Percentiles rank a stretch among this genome's conserved stretches.
These are phyloP conservation scores for Nigrospora osmanthi DNA, from an alignment of 2,329 filamentous ascomycete genomes.

Conservation along the genomic window DNA sequence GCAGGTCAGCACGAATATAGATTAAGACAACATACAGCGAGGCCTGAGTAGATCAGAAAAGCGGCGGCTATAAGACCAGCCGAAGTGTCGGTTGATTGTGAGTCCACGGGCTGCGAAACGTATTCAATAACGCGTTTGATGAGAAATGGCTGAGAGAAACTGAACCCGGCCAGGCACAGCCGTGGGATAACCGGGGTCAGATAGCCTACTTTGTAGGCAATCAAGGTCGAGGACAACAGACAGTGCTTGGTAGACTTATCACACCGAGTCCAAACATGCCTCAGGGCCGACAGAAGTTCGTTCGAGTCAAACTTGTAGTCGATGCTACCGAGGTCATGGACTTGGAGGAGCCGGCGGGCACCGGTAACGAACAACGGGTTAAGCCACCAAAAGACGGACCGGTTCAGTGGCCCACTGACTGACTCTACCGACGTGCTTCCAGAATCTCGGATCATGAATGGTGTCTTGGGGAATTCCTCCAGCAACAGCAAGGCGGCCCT, in stretches of 20 bases:
- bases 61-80: slow-evolving; percentile 33
- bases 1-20: background rate
- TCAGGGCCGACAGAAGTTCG: slow-evolving; percentile 9
- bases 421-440: slow-evolving; percentile 20
- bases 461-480: slow-evolving; percentile 22
- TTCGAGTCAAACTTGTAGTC: slow-evolving; percentile 18
- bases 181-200: slow-evolving; percentile 25
- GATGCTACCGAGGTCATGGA: slow-evolving; percentile 16
- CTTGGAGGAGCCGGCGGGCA: slow-evolving; percentile 11
- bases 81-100: slow-evolving; percentile 14
- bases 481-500: slow-evolving; percentile 20
- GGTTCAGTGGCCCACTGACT: slow-evolving; percentile 22
- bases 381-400: slow-evolving; percentile 29
- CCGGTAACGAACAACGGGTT: slow-evolving; percentile 21
- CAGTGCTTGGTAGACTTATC: slow-evolving; percentile 12
- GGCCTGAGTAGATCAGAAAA: slow-evolving; percentile 30
- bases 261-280: slow-evolving; percentile 15
- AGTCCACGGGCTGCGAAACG: slow-evolving; percentile 14
- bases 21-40: slow-evolving; percentile 22
- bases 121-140: slow-evolving; percentile 25
- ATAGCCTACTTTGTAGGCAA: slow-evolving; percentile 20
- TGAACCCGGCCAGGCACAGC: slow-evolving; percentile 29
- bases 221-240: slow-evolving; percentile 17
- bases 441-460: slow-evolving; percentile 9
- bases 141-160: slow-evolving; percentile 37